Evolutionary conservation across 2,329 filamentous ascomycete genomes (phyloP).

Genomic region (Fonsecaea monophora): DNA sequence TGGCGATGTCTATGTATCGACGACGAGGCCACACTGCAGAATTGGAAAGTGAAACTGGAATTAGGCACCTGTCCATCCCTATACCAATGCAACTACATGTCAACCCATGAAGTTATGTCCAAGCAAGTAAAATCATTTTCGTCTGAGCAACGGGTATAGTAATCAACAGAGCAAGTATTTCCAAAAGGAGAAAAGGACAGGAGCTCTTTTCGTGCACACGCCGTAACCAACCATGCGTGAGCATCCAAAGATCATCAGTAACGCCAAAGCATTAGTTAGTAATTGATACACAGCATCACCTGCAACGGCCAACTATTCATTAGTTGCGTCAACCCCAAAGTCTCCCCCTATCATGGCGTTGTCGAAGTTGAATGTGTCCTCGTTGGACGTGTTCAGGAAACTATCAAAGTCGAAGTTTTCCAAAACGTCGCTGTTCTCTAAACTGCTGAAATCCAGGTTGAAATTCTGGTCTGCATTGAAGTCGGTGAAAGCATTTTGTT

Average conservation of each 20-base stretch:
- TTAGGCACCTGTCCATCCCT: constrained; percentile 25
- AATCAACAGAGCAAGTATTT: constrained; percentile 27
- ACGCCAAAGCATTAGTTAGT: constrained; percentile 32
- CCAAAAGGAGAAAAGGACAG: constrained; percentile 2
- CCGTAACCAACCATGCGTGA: constrained; percentile 28
- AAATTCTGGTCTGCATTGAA: constrained; percentile 35
- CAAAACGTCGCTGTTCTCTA: constrained; percentile 56
- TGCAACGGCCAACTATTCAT: constrained; percentile 27
- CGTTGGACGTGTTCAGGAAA: constrained; percentile 64
- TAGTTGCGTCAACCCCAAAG: constrained; percentile 37
- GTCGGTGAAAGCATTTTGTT: constrained; percentile 33
- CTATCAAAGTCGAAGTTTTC: constrained; percentile 70
- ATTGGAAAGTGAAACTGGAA: constrained; percentile 16
- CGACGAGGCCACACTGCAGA: neutral
- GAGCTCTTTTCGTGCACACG: constrained; percentile 22
- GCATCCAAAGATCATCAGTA: constrained; percentile 22
- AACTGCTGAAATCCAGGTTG: constrained; percentile 48
- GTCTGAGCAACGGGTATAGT: constrained; percentile 38
- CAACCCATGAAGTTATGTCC: constrained; percentile 35
- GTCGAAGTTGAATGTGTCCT: constrained; percentile 56
- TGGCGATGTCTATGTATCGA: neutral
- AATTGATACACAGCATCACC: constrained; percentile 32
- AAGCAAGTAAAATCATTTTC: constrained; percentile 38
- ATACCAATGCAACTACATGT: constrained; percentile 30
- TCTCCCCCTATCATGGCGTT: constrained; percentile 52